Base-by-base conservation (phyloP, 768 basidiomycete genomes). In the Kondoa subrosea region DNA sequence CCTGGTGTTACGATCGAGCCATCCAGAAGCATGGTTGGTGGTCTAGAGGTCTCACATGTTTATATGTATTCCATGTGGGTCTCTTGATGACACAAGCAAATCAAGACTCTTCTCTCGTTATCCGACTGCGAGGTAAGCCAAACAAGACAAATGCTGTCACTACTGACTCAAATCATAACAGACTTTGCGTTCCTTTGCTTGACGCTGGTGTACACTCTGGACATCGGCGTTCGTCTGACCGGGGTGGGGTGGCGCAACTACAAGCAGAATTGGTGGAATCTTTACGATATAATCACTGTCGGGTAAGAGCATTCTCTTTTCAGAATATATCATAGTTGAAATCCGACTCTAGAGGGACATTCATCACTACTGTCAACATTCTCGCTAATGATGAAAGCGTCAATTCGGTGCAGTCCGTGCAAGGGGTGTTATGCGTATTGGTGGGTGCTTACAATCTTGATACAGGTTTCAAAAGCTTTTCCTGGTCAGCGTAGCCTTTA, bases 21-120 rank as follows among this genome's bases (percentile, higher is more conserved):
- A 84, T 90, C 17, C 81, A 85, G 70, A 97, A 96, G 76, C 87
- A 91, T 73, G 93, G 93, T 1, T 90, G 86, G 84, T 97, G 92
- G 92, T 82, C 87, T 3, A 80, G 85, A 67, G 78, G 78, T 62
- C 87, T 92, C 83, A 91, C 89, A 0, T 75, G 83, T 1, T 75
- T 93, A 27, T 92, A 91, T 73, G 76, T 88, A 25, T 56, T 88
- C 21, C 92, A 96, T 75, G 88, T 95, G 57, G 74, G 88, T 34
- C 83, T 84, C 0, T 80, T 96, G 68, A 88, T 90, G 90, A 71
- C 73, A 0, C 72, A 76, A 60, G 65, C 72, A 1, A 64, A 57
- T 56, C 67, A 58, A 3, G 71, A 73, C 4, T 50, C 67, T 4
- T 59, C 32, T 4, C 40, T 34, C 14, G 70, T 67, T 0, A 67